Percentiles rank a stretch among this genome's conserved stretches.
Evolutionary conservation across 179 eudicot genomes (phyloP).

Genomic region (Spergularia azorica): DNA sequence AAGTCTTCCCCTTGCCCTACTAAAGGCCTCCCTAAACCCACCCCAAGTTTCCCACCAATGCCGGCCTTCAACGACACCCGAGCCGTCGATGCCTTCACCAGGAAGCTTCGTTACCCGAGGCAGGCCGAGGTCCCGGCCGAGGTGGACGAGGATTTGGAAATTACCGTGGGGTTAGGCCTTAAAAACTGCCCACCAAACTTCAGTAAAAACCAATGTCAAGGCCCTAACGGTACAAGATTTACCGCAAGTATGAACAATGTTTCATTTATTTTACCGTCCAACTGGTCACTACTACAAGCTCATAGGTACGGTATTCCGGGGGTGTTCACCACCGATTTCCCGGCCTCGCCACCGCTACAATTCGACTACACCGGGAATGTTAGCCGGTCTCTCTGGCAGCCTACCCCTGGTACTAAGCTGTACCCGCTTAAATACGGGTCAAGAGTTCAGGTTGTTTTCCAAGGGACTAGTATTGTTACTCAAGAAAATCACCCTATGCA

Average conservation of each 20-base stretch:
- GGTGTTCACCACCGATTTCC: constrained; percentile 80
- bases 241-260: constrained; percentile 83
- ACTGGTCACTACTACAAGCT: constrained; percentile 74
- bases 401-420: constrained; percentile 54
- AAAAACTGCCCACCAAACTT: constrained; percentile 54
- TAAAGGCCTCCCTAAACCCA: constrained; percentile 26
- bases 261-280: constrained; percentile 72
- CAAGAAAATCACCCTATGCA: constrained; percentile 92
- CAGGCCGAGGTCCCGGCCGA: constrained; percentile 49
- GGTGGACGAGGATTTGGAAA: constrained; percentile 55
- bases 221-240: constrained; percentile 75
- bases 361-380: constrained; percentile 91
- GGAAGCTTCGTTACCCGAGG: constrained; percentile 51
- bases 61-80: constrained; percentile 76
- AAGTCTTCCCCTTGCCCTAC: constrained; percentile 55
- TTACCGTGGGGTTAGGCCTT: constrained; percentile 78
- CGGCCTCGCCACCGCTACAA: constrained; percentile 54
- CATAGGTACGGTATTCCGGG: constrained; percentile 57
- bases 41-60: constrained; percentile 47
- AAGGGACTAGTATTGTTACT: constrained; percentile 75
- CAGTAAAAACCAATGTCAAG: constrained; percentile 56
- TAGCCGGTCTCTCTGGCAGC: constrained; percentile 73
- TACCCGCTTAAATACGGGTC: constrained; percentile 65
- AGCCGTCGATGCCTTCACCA: constrained; percentile 62
- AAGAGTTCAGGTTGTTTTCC: constrained; percentile 73